Base-by-base conservation (phyloP, 495 filamentous ascomycete genomes). In the Podospora comata region DNA sequence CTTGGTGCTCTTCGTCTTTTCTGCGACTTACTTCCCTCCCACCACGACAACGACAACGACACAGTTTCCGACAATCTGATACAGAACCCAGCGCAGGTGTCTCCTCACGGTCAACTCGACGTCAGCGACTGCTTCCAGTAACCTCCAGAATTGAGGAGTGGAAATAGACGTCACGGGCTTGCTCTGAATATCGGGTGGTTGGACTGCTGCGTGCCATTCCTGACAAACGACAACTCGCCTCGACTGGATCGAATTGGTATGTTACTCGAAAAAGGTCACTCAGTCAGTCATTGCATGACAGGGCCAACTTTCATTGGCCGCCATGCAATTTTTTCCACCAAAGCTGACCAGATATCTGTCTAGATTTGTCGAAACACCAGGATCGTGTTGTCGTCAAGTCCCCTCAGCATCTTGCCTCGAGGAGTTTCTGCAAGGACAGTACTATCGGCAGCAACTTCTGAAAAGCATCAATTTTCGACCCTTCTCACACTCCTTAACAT, bases 151-250 rank as follows among this genome's bases (percentile, higher is more conserved):
- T 13, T 48, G 39, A 13, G 39, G 9, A 48, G 39, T 48, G 7
- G 39, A 0, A 3, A 48, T 48, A 48, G 39, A 48, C 39, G 39
- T 48, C 15, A 48, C 9, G 39, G 39, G 15, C 39, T 48, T 16
- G 39, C 30, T 48, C 28, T 63, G 62, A 53, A 57, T 57, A 23
- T 71, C 56, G n/a, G 66, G 57, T 66, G 48, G 27, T 53, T 55
- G 60, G 66, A 59, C 53, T 48, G 5, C 39, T 48, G 30, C 28
- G 53, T 67, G 72, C 68, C 67, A 68, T 69, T 71, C 67, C 62
- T 60, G 66, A 67, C 65, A 70, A 66, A 6, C 64, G 56, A 62
- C 44, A 61, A 20, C 54, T 67, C 60, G 39, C 62, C 44, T 60
- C 66, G 54, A 44, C 61, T 65, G 28, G 62, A 61, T 60, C 64